Conservation (phyloP, 2,329 filamentous ascomycete species). For the Pyricularia sp. region DNA sequence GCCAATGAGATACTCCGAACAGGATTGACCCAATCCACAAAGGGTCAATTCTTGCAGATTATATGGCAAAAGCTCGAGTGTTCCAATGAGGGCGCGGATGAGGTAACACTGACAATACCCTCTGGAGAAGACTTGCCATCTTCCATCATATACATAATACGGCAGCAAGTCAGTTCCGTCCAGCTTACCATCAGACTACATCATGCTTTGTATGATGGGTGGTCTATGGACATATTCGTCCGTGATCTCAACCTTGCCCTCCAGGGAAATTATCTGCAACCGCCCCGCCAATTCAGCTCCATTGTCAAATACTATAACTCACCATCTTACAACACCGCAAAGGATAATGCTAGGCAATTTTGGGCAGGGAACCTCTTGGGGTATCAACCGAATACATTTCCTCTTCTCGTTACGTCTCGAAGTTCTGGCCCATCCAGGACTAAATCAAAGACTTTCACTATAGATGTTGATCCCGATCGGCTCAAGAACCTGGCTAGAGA, state of each 20-base stretch:
- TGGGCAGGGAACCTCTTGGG: slow-evolving; percentile 56
- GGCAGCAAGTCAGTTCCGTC: neutral
- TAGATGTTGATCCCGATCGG: slow-evolving; percentile 21
- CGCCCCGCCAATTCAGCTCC: slow-evolving; percentile 45
- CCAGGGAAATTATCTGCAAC: slow-evolving; percentile 10
- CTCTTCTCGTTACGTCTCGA: slow-evolving; percentile 36
- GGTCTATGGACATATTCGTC: slow-evolving; percentile 68
- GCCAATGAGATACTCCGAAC: slow-evolving; percentile 58
- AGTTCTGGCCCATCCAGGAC: slow-evolving; percentile 9
- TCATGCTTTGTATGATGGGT: slow-evolving; percentile 85
- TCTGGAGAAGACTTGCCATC: neutral
- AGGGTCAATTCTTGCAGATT: slow-evolving; percentile 45
- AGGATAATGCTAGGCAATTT: slow-evolving; percentile 40
- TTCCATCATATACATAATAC: neutral
- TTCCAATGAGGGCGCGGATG: neutral
- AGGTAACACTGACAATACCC: neutral
- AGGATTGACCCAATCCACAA: slow-evolving; percentile 47
- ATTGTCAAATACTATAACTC: slow-evolving; percentile 39
- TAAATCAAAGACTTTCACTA: slow-evolving; percentile 1
- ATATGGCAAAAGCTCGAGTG: slow-evolving; percentile 37
- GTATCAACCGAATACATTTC: slow-evolving; percentile 40
- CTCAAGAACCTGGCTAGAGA: slow-evolving; percentile 23
- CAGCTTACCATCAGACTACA: slow-evolving; percentile 34
- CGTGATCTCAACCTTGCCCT: slow-evolving; percentile 49
- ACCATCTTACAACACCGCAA: slow-evolving; percentile 12